These are phyloP conservation scores for Gardenia jasminoides DNA, from an alignment of 257 asterid species.

Conservation along the genomic window DNA sequence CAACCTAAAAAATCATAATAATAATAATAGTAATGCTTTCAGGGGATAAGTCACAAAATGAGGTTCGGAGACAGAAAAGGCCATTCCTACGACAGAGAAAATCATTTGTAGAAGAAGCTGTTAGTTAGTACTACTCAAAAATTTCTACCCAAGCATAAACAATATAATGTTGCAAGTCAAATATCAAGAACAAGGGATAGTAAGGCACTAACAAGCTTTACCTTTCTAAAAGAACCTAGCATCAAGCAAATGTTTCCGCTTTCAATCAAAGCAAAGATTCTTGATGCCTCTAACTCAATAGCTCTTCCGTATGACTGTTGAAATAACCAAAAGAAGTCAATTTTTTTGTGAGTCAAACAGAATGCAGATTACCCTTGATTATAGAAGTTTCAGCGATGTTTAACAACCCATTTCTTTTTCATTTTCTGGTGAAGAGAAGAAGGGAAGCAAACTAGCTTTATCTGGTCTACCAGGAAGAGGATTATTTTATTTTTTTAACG, in stretches of 20 bases:
- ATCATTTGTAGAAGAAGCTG: background rate
- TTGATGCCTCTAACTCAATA: slow-evolving; percentile 76
- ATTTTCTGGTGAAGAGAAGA: background rate
- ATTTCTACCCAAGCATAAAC: background rate
- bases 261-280: slow-evolving; percentile 81
- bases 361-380: slow-evolving; percentile 11
- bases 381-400: background rate
- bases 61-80: background rate
- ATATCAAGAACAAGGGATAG: slow-evolving; percentile 2
- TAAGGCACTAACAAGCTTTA: slow-evolving; percentile 23
- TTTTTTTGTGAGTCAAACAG: slow-evolving; percentile 3
- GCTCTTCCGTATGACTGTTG: slow-evolving; percentile 91
- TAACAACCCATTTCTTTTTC: background rate
- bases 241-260: slow-evolving; percentile 86
- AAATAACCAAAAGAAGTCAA: slow-evolving; percentile 29
- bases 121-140: background rate
- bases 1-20: background rate
- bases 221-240: slow-evolving; percentile 85
- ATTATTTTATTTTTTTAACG: too few species aligned
- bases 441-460: background rate
- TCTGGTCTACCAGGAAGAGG: background rate
- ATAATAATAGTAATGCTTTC: background rate
- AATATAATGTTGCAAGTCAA: slow-evolving; percentile 1
- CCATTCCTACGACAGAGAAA: background rate
- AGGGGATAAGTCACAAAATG: background rate